A percentile compares a stretch with the other conserved stretches of the same genome.
Evolutionary conservation across 805 yeast genomes (phyloP).

Genomic region (Cyberlindnera amylophila): DNA sequence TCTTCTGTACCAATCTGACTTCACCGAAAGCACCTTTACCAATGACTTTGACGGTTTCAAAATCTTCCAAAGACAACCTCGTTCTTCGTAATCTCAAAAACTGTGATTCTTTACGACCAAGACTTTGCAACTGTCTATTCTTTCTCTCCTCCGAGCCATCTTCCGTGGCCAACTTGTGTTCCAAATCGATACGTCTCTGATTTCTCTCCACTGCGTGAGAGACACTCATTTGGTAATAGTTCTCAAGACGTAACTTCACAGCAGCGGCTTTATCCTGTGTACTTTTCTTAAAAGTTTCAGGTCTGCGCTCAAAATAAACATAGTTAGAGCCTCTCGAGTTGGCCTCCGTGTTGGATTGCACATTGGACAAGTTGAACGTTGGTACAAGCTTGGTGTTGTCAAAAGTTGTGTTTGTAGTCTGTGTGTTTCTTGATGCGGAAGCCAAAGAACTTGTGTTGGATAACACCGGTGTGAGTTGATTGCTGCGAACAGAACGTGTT

Average conservation of each 20-base stretch:
- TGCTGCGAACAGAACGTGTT: slow-evolving; percentile 28
- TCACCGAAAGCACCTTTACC: slow-evolving; percentile 99
- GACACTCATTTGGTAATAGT: slow-evolving; percentile 89
- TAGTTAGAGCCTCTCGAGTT: slow-evolving; percentile 17
- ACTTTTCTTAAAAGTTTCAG: slow-evolving; percentile 28
- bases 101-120: slow-evolving; percentile 89
- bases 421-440: slow-evolving; percentile 14
- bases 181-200: slow-evolving; percentile 85
- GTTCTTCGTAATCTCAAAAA: slow-evolving; percentile 83
- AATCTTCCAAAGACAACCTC: slow-evolving; percentile 89
- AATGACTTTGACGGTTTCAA: slow-evolving; percentile 94
- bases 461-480: slow-evolving; percentile 23
- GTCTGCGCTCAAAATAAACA: slow-evolving; percentile 29
- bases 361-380: slow-evolving; percentile 17
- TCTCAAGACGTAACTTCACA: slow-evolving; percentile 74
- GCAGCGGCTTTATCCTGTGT: slow-evolving; percentile 35
- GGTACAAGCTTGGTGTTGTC: slow-evolving; percentile 8
- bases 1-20: slow-evolving; percentile 89
- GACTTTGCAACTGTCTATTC: slow-evolving; percentile 70
- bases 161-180: slow-evolving; percentile 69
- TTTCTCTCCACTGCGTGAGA: slow-evolving; percentile 92
- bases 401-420: slow-evolving; percentile 8
- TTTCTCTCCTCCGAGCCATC: slow-evolving; percentile 62
- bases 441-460: slow-evolving; percentile 25
- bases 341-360: background rate